Percentiles rank a stretch among this genome's conserved stretches.
Conservation (phyloP, 2,329 filamentous ascomycete species). For the Elsinoe arachidis region DNA sequence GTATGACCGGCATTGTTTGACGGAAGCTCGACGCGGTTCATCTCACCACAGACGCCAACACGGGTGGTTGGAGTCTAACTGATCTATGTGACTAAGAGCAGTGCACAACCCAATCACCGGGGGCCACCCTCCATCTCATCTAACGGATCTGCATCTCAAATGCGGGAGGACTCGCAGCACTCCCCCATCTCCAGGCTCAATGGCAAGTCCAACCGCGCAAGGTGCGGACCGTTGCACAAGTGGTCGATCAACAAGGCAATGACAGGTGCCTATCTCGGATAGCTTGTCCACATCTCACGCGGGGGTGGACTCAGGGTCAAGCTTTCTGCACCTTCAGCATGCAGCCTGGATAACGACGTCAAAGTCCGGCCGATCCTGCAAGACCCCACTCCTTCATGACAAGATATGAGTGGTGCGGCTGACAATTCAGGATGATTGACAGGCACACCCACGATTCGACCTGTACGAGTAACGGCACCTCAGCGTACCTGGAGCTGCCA, state of each 20-base stretch:
- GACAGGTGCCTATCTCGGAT: neutral
- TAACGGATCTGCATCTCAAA: neutral
- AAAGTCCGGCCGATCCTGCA: neutral
- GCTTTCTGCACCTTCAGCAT: neutral
- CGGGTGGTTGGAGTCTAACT: neutral
- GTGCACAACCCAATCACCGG: neutral
- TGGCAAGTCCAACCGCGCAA: neutral
- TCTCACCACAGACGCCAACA: neutral
- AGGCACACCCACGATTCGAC: neutral
- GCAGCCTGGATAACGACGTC: neutral
- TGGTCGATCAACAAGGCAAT: neutral
- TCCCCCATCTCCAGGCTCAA: neutral
- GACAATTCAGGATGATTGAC: neutral
- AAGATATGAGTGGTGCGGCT: neutral
- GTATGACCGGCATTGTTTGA: too few relatives aligned
- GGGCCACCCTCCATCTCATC: neutral
- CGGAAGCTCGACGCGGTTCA: too few relatives aligned
- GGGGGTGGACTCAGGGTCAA: constrained; percentile 3
- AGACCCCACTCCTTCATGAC: neutral
- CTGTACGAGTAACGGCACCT: neutral
- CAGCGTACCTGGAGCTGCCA: neutral
- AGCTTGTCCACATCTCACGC: neutral
- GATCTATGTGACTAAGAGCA: neutral
- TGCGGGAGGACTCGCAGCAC: neutral
- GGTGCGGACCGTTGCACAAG: constrained; percentile 1